Evolutionary conservation across 2,329 filamentous ascomycete species (phyloP).

Genomic region (Trichocomaceae sp.): DNA sequence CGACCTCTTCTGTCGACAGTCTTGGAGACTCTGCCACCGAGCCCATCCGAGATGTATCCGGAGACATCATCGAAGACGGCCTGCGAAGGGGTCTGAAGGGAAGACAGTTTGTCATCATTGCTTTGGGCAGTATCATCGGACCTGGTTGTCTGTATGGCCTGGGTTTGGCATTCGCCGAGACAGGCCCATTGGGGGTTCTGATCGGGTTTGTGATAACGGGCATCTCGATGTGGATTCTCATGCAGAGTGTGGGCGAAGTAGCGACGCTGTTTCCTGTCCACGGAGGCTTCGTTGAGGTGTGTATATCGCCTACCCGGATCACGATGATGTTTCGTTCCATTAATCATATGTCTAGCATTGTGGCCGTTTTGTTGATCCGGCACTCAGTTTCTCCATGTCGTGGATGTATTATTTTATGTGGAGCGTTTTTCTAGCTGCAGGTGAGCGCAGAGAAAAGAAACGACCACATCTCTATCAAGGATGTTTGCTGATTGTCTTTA

Average conservation of each 20-base stretch:
- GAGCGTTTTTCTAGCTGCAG: neutral
- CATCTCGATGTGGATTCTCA: neutral
- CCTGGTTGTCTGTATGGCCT: neutral
- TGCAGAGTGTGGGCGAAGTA: slow-evolving; percentile 1
- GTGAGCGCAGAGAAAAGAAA: neutral
- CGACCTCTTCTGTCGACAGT: too few species aligned
- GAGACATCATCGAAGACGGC: neutral
- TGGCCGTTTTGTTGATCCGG: neutral
- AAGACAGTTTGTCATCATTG: neutral
- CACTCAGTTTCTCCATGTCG: neutral
- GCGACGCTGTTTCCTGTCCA: neutral
- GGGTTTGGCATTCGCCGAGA: neutral
- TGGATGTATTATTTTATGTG: slow-evolving; percentile 3
- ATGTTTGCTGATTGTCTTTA: neutral
- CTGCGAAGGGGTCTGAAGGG: neutral
- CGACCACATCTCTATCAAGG: too few species aligned
- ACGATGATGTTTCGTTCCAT: too few species aligned
- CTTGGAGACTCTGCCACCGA: too few species aligned
- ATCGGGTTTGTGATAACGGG: neutral
- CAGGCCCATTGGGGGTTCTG: neutral
- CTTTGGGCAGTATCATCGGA: neutral
- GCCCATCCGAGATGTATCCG: neutral
- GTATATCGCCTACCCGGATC: too few species aligned
- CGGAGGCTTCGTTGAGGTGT: neutral
- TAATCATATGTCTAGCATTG: too few species aligned